phyloP scores from a whole-genome alignment of 179 eudicot genomes.

The Spergularia azorica region DNA sequence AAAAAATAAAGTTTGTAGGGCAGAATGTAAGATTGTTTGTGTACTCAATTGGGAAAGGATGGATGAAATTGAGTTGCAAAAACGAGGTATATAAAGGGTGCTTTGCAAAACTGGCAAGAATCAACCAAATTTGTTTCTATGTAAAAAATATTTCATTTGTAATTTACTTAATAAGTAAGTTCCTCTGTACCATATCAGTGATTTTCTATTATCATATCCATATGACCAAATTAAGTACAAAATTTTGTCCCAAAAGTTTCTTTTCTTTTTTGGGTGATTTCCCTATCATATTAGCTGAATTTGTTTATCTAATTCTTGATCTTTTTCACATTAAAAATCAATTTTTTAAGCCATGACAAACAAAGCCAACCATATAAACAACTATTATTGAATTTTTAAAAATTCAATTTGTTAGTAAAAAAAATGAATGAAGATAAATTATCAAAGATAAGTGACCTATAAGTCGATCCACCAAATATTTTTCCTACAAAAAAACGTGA shows the following conservation, averaged over 20 bases:
- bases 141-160: background rate
- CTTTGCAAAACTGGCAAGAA: background rate
- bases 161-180: background rate
- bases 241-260: too few species aligned
- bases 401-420: too few species aligned
- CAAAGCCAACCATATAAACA: background rate
- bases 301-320: background rate
- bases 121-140: conserved; percentile 24
- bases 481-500: too few species aligned
- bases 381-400: too few species aligned
- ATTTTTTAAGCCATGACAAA: background rate
- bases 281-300: background rate
- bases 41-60: background rate
- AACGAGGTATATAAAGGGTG: conserved; percentile 11
- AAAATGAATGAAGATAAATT: too few species aligned
- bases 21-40: background rate
- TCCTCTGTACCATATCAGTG: background rate
- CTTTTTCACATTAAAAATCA: background rate
- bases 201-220: background rate
- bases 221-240: too few species aligned
- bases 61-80: too few species aligned
- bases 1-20: too few species aligned
- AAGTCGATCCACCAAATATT: too few species aligned
- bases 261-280: background rate
- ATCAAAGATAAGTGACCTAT: too few species aligned